Percentiles rank a stretch among this genome's conserved stretches.
Conservation (phyloP, 2,329 filamentous ascomycete genomes). For the Aspergillus candidus region DNA sequence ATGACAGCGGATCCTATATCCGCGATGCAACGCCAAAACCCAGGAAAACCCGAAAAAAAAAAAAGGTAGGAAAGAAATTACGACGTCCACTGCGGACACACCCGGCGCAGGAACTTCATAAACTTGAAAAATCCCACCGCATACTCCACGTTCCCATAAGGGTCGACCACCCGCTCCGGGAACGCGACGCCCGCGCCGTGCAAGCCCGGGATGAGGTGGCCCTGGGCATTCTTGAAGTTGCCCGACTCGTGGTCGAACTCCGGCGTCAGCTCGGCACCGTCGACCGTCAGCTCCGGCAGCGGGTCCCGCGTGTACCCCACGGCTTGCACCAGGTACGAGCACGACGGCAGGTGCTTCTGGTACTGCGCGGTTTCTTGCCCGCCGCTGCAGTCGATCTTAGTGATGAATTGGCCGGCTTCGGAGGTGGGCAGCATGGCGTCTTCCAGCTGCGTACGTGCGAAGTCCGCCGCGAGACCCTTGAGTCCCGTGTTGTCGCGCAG, state of each 20-base stretch:
- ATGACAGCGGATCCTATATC: no score
- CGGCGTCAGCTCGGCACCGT: slow-evolving; percentile 21
- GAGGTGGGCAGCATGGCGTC: slow-evolving; percentile 43
- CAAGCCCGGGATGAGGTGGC: slow-evolving; percentile 45
- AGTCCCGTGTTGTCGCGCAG: slow-evolving; percentile 60
- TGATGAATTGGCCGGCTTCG: slow-evolving; percentile 43
- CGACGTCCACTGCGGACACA: slow-evolving; percentile 46
- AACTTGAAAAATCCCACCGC: slow-evolving; percentile 62
- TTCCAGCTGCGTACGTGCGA: slow-evolving; percentile 55
- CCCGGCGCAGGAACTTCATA: slow-evolving; percentile 56
- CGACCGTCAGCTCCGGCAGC: slow-evolving; percentile 43
- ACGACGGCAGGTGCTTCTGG: slow-evolving; percentile 42
- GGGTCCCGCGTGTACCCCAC: slow-evolving; percentile 52
- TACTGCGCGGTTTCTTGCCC: slow-evolving; percentile 44
- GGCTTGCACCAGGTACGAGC: slow-evolving; percentile 52
- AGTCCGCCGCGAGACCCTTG: slow-evolving; percentile 56
- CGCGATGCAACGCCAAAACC: not conserved
- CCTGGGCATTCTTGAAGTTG: slow-evolving; percentile 43
- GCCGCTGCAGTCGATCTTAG: slow-evolving; percentile 42
- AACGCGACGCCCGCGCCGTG: slow-evolving; percentile 60
- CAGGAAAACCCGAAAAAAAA: not conserved
- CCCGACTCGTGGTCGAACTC: slow-evolving; percentile 35
- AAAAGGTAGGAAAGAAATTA: slow-evolving; percentile 1
- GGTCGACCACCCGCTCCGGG: slow-evolving; percentile 56
- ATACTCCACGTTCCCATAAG: slow-evolving; percentile 55